These are phyloP conservation scores for Chondrus crispus DNA, from an alignment of 23 red algal species.

Conservation along the genomic window DNA sequence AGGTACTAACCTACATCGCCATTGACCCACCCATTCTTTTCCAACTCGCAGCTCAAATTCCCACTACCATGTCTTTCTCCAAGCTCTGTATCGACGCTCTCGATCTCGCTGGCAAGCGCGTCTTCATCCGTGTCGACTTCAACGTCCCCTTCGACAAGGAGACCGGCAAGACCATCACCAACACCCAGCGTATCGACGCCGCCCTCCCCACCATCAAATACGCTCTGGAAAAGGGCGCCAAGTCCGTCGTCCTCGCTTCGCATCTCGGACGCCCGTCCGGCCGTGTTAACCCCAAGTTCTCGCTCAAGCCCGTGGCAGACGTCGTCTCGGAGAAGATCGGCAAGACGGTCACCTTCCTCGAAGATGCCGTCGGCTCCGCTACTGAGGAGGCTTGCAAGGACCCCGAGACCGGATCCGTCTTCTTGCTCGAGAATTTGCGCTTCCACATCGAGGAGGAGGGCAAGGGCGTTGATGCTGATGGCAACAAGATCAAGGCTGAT, in stretches of 20 bases:
- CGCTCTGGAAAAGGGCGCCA: constrained; percentile 64
- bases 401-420: constrained; percentile 71
- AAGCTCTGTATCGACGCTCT: constrained; percentile 69
- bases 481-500: constrained; percentile 83
- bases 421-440: constrained; percentile 90
- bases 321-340: constrained; percentile 48
- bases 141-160: constrained; percentile 97
- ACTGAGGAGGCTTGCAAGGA: constrained; percentile 63
- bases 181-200: constrained; percentile 86
- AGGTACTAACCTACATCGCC: neutral
- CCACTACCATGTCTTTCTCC: neutral
- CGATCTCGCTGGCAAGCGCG: constrained; percentile 78
- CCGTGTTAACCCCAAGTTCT: constrained; percentile 57
- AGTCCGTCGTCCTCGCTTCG: constrained; percentile 84
- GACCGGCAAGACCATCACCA: constrained; percentile 80
- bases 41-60: neutral
- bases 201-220: constrained; percentile 85
- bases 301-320: constrained; percentile 74
- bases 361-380: constrained; percentile 63
- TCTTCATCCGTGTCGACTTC: constrained; percentile 93
- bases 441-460: constrained; percentile 92
- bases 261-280: constrained; percentile 88
- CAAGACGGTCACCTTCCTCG: constrained; percentile 65
- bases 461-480: constrained; percentile 76
- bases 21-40: neutral